Evolutionary conservation across 345 rosid species (phyloP), one percentile per base, ranked within the genome.

Genomic region (Anastatica hierochuntica): DNA sequence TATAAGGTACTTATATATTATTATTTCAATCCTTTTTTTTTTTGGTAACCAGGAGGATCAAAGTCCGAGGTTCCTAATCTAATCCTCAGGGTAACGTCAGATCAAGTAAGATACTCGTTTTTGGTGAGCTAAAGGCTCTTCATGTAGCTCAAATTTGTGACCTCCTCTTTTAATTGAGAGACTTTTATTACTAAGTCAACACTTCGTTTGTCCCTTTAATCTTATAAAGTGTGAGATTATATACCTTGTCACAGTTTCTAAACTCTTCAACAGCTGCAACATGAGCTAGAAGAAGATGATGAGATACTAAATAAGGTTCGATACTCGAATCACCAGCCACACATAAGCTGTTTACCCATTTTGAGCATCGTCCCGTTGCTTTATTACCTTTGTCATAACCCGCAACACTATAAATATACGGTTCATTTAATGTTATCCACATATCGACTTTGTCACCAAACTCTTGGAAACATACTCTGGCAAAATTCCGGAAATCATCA

Each of bases 361-460:
- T 35, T 0, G 77, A 73, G 24, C 77, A 73, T 7, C 77, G 37
- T n/a, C 77, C 77, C 13, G 56, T 59, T 6, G 72, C 75, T 21
- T 48, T 43, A 1, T 19, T 43, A 3, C 75, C 78, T 0, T 0
- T 12, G 15, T 62, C 75, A 19, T 70, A 70, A 10, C 72, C 75
- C n/a, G 72, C 21, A 23, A 48, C 59, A 10, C 65, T 62, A 36
- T 41, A 65, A 17, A 43, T 23, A 39, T 20, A 58, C 57, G 83
- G 83, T 13, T 78, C 78, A 18, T 75, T 78, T 35, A 78, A 34
- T 1, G 80, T 75, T 23, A 51, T 61, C 80, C 83, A 75, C 43
- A 67, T 68, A 20, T 63, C 53, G 0, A 78, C 80, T 21, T 65
- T 58, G 18, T 75, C 78, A 4, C 83, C 80, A 27, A 75, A 75